A percentile compares a stretch with the other conserved stretches of the same genome.
Conservation (phyloP, 495 filamentous ascomycete species). For the Penicillium egyptiacum region DNA sequence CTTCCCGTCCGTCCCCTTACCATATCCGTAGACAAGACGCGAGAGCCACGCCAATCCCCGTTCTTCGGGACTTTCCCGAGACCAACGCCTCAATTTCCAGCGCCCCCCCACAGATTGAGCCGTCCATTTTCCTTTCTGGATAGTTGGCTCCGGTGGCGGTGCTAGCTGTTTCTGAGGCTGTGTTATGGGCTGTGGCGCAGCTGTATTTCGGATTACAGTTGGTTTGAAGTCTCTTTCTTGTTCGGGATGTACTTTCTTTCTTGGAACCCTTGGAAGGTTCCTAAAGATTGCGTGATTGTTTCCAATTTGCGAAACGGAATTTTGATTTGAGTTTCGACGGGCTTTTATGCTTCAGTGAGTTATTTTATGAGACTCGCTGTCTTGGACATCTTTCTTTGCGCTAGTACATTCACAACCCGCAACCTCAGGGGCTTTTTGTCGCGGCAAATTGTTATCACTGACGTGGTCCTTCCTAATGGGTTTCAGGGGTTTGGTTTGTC, state of each 20-base stretch:
- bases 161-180: not conserved
- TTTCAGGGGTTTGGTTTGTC: too few relatives aligned
- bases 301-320: not conserved
- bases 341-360: not conserved
- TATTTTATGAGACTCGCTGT: not conserved
- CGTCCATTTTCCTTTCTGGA: not conserved
- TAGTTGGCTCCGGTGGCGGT: not conserved
- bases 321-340: not conserved
- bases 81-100: not conserved
- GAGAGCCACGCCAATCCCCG: not conserved
- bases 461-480: slow-evolving; percentile 1
- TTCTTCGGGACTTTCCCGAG: not conserved
- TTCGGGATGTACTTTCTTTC: not conserved
- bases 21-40: not conserved
- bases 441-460: not conserved
- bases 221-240: not conserved
- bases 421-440: not conserved
- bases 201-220: not conserved
- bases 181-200: not conserved
- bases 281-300: not conserved
- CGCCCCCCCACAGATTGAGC: not conserved
- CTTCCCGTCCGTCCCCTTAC: not conserved
- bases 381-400: not conserved
- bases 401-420: not conserved
- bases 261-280: not conserved